A percentile compares a stretch with the other conserved stretches of the same genome.
Conservation (phyloP, 345 rosid genomes). For the Combretum micranthum region DNA sequence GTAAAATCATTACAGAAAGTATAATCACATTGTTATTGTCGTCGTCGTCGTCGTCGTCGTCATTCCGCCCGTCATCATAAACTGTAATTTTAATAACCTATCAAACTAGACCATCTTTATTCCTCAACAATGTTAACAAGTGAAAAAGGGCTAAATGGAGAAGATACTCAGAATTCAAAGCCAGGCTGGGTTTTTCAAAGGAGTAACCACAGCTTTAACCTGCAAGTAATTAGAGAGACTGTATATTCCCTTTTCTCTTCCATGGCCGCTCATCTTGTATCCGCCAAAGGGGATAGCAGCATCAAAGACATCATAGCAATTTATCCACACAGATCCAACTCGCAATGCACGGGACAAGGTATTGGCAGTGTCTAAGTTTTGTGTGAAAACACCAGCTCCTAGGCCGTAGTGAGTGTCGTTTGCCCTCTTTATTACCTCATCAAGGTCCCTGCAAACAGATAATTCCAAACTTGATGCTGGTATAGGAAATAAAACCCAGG, state of each 20-base stretch:
- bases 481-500: too few relatives aligned
- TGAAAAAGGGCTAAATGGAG: background rate
- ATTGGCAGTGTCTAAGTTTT: constrained; percentile 69
- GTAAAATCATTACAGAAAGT: too few relatives aligned
- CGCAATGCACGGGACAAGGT: constrained; percentile 57
- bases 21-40: too few relatives aligned
- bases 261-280: constrained; percentile 86
- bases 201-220: constrained; percentile 83
- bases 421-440: constrained; percentile 64
- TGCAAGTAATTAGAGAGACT: constrained; percentile 77
- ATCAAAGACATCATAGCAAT: constrained; percentile 75
- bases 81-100: too few relatives aligned
- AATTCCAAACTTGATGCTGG: background rate
- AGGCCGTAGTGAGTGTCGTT: constrained; percentile 55
- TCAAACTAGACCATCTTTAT: background rate
- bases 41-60: too few relatives aligned
- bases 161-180: constrained; percentile 23
- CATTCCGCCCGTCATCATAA: too few relatives aligned
- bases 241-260: constrained; percentile 86
- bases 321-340: constrained; percentile 76
- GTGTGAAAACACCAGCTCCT: constrained; percentile 86
- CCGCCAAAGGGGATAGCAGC: constrained; percentile 90
- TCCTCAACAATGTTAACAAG: background rate
- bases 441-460: constrained; percentile 39
- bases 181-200: constrained; percentile 87